A percentile compares a stretch with the other conserved stretches of the same genome.
Conservation (phyloP, 169 alveolate species). For the Cryptosporidium viatorum region DNA sequence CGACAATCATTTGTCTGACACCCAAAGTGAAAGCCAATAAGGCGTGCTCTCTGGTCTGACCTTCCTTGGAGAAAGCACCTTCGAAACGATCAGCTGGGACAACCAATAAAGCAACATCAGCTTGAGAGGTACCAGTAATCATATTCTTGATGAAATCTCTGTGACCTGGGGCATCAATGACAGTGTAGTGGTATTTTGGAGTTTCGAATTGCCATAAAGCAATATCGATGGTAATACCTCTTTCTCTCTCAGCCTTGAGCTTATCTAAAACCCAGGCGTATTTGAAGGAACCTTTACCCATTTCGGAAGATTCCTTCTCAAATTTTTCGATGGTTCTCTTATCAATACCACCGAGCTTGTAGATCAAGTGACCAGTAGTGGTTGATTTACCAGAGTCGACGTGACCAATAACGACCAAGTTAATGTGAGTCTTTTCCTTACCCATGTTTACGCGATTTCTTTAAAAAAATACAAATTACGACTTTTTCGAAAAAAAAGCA, state of each 20-base stretch:
- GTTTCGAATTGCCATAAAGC: constrained; percentile 98
- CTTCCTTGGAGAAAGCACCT: constrained; percentile 96
- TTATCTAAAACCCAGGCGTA: constrained; percentile 99
- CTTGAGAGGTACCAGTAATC: constrained; percentile 99
- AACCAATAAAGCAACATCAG: constrained; percentile 98
- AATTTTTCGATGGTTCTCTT: constrained; percentile 95
- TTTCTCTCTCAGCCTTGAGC: constrained; percentile 98
- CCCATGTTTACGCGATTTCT: constrained; percentile 58
- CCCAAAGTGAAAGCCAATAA: constrained; percentile 98
- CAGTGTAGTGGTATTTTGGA: constrained; percentile 95
- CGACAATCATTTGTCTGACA: constrained; percentile 98
- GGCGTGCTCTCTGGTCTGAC: constrained; percentile 99
- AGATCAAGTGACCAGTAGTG: constrained; percentile 95
- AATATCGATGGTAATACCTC: constrained; percentile 99
- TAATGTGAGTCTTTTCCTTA: constrained; percentile 91
- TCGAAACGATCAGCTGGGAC: constrained; percentile 97
- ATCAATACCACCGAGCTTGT: constrained; percentile 95
- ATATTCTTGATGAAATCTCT: constrained; percentile 98
- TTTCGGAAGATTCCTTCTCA: constrained; percentile 94
- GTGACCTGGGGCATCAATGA: constrained; percentile 99
- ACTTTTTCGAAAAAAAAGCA: not conserved
- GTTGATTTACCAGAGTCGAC: constrained; percentile 98
- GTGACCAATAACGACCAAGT: constrained; percentile 96
- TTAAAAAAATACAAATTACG: constrained; percentile 1
- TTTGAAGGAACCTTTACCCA: constrained; percentile 96